Percentiles rank a stretch among this genome's conserved stretches.
Evolutionary conservation across 1,139 yeast genomes (phyloP).

Genomic region (Geotrichum histeridarum): DNA sequence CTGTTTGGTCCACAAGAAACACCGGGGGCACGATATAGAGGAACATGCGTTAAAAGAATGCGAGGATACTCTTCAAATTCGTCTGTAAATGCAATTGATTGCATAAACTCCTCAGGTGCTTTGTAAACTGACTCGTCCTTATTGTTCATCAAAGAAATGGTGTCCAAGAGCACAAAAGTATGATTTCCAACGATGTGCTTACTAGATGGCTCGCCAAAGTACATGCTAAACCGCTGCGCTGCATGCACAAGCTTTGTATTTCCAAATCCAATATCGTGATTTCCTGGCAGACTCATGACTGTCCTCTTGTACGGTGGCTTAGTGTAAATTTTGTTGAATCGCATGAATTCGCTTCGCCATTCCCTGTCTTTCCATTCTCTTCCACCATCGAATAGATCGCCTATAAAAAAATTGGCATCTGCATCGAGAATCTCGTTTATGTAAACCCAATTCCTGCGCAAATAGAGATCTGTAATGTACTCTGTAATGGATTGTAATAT

Average conservation of each 20-base stretch:
- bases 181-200: constrained; percentile 64
- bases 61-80: constrained; percentile 48
- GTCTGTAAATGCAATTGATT: constrained; percentile 29
- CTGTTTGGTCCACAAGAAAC: constrained; percentile 64
- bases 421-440: constrained; percentile 62
- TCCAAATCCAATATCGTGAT: constrained; percentile 94
- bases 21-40: constrained; percentile 55
- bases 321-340: constrained; percentile 64
- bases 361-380: constrained; percentile 66
- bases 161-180: constrained; percentile 69
- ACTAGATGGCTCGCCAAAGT: constrained; percentile 67
- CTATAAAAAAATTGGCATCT: constrained; percentile 70
- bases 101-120: constrained; percentile 43
- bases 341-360: constrained; percentile 68
- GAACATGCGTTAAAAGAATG: constrained; percentile 73
- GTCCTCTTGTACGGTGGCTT: constrained; percentile 45
- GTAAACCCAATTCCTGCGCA: constrained; percentile 67
- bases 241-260: constrained; percentile 52
- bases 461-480: constrained; percentile 63
- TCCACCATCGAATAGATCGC: constrained; percentile 94
- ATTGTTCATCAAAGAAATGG: constrained; percentile 66
- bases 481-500: constrained; percentile 36
- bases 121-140: constrained; percentile 41
- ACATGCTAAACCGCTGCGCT: constrained; percentile 57
- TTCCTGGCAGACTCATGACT: constrained; percentile 69